phyloP scores from a whole-genome alignment of 345 rosid species.

The Garcia nutans region DNA sequence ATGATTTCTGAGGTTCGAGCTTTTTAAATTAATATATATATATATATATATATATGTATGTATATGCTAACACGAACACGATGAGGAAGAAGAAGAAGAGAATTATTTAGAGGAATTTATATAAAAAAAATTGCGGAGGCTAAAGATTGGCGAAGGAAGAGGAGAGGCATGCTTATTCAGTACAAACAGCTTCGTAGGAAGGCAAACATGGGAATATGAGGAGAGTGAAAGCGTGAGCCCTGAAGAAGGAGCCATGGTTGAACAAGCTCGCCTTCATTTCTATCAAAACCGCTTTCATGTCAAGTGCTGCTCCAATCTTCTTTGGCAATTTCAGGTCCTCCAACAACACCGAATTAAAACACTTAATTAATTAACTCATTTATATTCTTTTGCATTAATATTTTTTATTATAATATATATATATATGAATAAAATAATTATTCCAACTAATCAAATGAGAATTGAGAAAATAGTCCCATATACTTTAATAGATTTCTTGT shows the following conservation, averaged over 20 bases:
- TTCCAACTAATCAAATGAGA: too few relatives aligned
- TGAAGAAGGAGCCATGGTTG: slow-evolving; percentile 20
- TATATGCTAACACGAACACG: too few relatives aligned
- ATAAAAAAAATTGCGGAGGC: slow-evolving; percentile 20
- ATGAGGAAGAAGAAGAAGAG: neutral
- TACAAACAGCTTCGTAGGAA: slow-evolving; percentile 23
- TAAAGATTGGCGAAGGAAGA: slow-evolving; percentile 24
- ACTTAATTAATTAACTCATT: too few relatives aligned
- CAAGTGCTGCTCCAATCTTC: slow-evolving; percentile 28
- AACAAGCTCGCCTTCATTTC: slow-evolving; percentile 28
- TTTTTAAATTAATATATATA: too few relatives aligned
- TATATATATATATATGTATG: too few relatives aligned
- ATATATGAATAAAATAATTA: too few relatives aligned
- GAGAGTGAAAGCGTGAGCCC: slow-evolving; percentile 14
- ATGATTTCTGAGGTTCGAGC: too few relatives aligned
- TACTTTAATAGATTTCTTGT: too few relatives aligned
- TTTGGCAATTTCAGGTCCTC: slow-evolving; percentile 21
- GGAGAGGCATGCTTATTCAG: slow-evolving; percentile 21
- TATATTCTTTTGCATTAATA: neutral
- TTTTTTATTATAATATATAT: too few relatives aligned
- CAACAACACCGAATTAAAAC: too few relatives aligned
- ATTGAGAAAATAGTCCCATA: too few relatives aligned
- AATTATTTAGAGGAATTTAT: neutral
- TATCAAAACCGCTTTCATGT: slow-evolving; percentile 14
- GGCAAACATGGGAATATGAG: slow-evolving; percentile 28